Evolutionary conservation across 257 asterid genomes (phyloP), one percentile per base, ranked within the genome.

Genomic region (Leptodermis oblonga): DNA sequence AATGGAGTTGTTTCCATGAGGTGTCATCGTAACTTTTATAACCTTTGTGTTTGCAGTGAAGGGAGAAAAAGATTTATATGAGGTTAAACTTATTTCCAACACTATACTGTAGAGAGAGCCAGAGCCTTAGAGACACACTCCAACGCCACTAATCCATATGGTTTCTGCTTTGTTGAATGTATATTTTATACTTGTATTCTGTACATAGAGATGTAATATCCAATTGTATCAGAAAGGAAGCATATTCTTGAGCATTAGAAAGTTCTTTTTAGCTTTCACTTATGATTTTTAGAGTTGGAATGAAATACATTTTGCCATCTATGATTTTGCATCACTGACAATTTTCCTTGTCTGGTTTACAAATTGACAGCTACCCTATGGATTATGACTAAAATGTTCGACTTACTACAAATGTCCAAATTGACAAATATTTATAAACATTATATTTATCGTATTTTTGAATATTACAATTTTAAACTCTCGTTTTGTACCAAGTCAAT

Each of bases 61-160:
- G 76, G 91, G 90, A 65, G 95, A 79, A 41, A 76, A 84, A 2
- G 69, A 82, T 66, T 9, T 69, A 67, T 89, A 88, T 62, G 97
- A 94, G 83, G 92, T 94, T 68, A 82, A 79, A 63, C 91, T 91
- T 59, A 83, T 91, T 73, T 91, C 99, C 74, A 82, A 79, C 78
- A 82, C 97, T 31, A 80, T 82, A 67, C 31, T 68, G 78, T 89
- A 83, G 83, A 62, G 23, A 62, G 23, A 11, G 26, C 25, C 18
- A 12, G 23, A 30, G 23, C 41, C 34, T 30, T 34, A 28, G 61
- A n/a, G 71, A 33, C 37, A 33, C 37, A 46, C 10, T 48, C 10
- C 70, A 31, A 11, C 58, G 20, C 46, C 70, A 20, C 9, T 25
- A 41, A 5, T 15, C 42, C 7, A 10, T 48, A 25, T 14, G 55